Evolutionary conservation across 2,329 filamentous ascomycete species (phyloP).

Genomic region (Botryotinia globosa): DNA sequence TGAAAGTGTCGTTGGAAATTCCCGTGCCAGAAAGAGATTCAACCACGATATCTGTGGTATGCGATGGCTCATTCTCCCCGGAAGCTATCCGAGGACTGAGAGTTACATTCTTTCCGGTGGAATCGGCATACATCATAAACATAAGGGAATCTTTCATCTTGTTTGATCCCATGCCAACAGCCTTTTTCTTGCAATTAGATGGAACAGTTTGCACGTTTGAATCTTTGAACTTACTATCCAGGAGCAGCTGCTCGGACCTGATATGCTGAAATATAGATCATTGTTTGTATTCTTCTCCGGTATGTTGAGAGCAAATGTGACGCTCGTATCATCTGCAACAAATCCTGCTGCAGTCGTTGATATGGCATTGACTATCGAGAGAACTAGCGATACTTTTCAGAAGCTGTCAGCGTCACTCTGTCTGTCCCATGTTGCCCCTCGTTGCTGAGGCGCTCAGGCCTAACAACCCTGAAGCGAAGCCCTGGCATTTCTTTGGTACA

Average conservation of each 20-base stretch:
- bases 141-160: conserved; percentile 53
- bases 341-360: conserved; percentile 37
- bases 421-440: background rate
- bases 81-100: conserved; percentile 53
- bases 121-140: conserved; percentile 53
- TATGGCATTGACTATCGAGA: conserved; percentile 2
- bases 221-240: conserved; percentile 44
- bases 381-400: conserved; percentile 10
- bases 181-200: conserved; percentile 30
- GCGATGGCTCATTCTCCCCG: conserved; percentile 52
- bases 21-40: conserved; percentile 48
- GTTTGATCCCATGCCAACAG: conserved; percentile 52
- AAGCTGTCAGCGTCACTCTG: background rate
- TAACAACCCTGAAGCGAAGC: background rate
- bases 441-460: background rate
- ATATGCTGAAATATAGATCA: conserved; percentile 54
- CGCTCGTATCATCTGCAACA: conserved; percentile 43
- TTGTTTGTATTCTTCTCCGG: conserved; percentile 45
- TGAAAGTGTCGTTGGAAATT: conserved; percentile 43
- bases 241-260: conserved; percentile 45
- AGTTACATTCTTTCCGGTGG: conserved; percentile 49
- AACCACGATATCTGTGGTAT: conserved; percentile 44
- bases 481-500: background rate
- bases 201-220: background rate
- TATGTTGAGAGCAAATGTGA: conserved; percentile 52